Base-by-base conservation (phyloP, 106 monocot species). In the Phalaenopsis aphrodite region DNA sequence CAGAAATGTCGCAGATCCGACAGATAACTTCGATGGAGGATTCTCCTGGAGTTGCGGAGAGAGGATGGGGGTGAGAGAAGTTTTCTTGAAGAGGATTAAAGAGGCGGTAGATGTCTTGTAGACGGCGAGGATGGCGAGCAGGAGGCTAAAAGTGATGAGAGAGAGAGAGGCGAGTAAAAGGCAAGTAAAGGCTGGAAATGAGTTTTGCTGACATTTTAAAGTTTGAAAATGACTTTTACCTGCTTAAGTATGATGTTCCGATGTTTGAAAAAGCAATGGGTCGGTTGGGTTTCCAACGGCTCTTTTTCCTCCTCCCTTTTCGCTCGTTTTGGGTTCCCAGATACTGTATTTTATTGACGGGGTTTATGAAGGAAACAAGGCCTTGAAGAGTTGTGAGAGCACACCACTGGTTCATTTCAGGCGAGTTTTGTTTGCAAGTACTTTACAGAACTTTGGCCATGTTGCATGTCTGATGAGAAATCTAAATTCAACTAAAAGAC, bases 11-110 rank as follows among this genome's bases (percentile, higher is more conserved):
- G 9, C 98, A 85, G 72, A 99, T 88, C 46, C 98, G 86, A 75
- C 88, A 79, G 81, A 99, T 88, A 77, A 99, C 94, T 76, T 99
- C 98, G 10, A 99, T 94, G 14, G 94, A 94, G 85, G 94, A 94
- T 86, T 94, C 98, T 15, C 92, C 91, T n/a, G 92, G 90, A 52
- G 79, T 72, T 21, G 56, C 38, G 14, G 45, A 39, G 74, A 49
- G 43, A 64, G 41, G 79, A 17, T 42, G 30, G 93, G 91, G 11
- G 89, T 93, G 1, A 91, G 91, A 37, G 39, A 12, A 1, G 43
- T 73, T 73, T 9, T 39, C 0, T 73, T 48, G 56, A 8, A 46
- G 17, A 38, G 0, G 64, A 42, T 18, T 64, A 15, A 56, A n/a
- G n/a, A n/a, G n/a, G n/a, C n/a, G n/a, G n/a, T n/a, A n/a, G n/a